These are phyloP conservation scores for Zizania latifolia DNA, from an alignment of 176 grass and related monocot species.

Conservation along the genomic window DNA sequence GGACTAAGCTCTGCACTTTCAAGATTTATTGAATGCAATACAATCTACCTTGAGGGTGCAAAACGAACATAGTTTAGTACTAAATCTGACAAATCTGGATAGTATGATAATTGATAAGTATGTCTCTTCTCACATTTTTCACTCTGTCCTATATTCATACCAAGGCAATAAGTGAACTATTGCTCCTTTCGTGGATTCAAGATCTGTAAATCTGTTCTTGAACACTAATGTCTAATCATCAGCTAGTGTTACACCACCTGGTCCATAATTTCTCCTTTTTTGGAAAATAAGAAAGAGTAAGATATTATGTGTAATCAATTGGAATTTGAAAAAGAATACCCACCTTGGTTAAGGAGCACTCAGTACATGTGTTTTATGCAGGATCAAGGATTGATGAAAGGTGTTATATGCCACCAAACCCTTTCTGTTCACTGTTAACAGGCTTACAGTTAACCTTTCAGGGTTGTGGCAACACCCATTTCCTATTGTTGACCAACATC, in stretches of 20 bases:
- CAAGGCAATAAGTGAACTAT: background rate
- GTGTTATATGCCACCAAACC: background rate
- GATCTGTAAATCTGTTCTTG: background rate
- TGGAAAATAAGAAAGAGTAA: background rate
- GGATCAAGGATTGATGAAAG: background rate
- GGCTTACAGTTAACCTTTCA: background rate
- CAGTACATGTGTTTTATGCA: background rate
- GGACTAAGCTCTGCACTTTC: background rate
- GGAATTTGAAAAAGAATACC: background rate
- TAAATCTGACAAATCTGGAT: background rate
- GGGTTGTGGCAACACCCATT: background rate
- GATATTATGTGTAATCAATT: background rate
- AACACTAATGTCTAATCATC: background rate
- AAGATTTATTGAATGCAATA: background rate
- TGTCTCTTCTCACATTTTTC: background rate
- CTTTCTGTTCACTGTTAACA: background rate
- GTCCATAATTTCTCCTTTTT: background rate
- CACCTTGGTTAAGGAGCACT: background rate
- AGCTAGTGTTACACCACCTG: background rate
- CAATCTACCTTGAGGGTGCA: background rate
- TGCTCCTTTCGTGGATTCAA: background rate
- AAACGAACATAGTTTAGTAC: constrained; percentile 1
- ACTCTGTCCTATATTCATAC: background rate
- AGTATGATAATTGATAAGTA: background rate
- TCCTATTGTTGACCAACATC: background rate